Evolutionary conservation across 345 rosid genomes (phyloP), one percentile per base, ranked within the genome.

Genomic region (Streptanthus diversifolius): DNA sequence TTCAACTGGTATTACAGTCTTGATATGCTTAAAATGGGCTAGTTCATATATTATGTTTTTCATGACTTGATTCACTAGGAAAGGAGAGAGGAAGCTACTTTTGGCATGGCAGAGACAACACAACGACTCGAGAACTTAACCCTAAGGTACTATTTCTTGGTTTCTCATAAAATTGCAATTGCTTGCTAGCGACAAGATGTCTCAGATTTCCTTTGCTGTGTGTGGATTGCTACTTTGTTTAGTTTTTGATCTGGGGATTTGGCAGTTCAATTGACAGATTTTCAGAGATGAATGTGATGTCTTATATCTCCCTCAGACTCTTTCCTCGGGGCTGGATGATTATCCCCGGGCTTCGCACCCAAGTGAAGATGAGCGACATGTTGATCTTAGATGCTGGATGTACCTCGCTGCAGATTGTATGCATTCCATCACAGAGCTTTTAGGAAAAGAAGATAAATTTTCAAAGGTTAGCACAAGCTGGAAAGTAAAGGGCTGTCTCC

Each of bases 351-450:
- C 99, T 65, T 95, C 96, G 30, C 99, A 91, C 78, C 97, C 97
- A 30, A 88, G 74, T 78, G 91, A 78, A 45, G 93, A 91, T 63
- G 99, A 95, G 79, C 92, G 88, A 19, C 99, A 95, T 75, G 68
- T 95, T 81, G 99, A 95, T 85, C 97, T 95, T 68, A 89, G 99
- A 82, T 89, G 96, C 77, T 95, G 97, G 99, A 91, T 95, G 95
- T 88, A 87, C 79, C 97, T 95, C 22, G 97, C 96, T 22, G 96
- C 95, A 67, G 91, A 88, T 54, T 95, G 95, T 82, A 82, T 95
- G 95, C 81, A 81, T 73, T 88, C 91, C 54, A 85, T 95, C 76
- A 35, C 78, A 17, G 76, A 77, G 81, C 79, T 91, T 70, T 41
- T 87, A 74, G 79, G 76, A 69, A 83, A 79, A 65, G 85, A 80